phyloP scores from a whole-genome alignment of 176 grass and related monocot species.

The Oryza nivara region DNA sequence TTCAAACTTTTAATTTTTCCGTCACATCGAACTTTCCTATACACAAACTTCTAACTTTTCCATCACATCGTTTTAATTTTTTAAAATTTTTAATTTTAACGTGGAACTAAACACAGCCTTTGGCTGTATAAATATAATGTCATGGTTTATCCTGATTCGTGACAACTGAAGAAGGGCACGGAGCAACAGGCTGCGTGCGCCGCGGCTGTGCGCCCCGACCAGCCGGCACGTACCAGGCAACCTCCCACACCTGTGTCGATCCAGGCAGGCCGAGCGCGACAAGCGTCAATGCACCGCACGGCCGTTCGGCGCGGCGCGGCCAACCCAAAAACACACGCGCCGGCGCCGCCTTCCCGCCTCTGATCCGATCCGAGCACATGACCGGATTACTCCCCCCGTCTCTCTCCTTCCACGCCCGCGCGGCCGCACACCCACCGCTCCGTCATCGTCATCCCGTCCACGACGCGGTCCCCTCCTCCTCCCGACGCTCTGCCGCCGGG shows the following conservation, averaged over 20 bases:
- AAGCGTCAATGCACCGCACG: constrained; percentile 33
- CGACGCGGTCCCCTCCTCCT: not conserved
- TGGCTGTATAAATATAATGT: too few species aligned
- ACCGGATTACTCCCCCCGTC: too few species aligned
- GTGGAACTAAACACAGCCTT: too few species aligned
- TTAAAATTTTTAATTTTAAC: too few species aligned
- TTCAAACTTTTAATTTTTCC: too few species aligned
- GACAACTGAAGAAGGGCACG: not conserved
- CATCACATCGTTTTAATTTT: too few species aligned
- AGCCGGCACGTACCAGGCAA: constrained; percentile 13
- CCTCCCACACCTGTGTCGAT: not conserved
- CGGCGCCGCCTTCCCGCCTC: too few species aligned
- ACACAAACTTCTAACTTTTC: too few species aligned
- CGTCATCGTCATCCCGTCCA: not conserved
- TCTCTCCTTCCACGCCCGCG: not conserved
- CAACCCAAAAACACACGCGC: not conserved
- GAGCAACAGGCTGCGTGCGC: not conserved
- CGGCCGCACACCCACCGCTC: not conserved
- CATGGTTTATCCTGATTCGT: too few species aligned
- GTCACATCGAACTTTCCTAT: too few species aligned
- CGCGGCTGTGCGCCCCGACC: constrained; percentile 22
- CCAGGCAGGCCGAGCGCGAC: constrained; percentile 14
- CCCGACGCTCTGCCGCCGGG: not conserved
- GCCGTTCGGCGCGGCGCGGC: not conserved
- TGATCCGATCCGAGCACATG: not conserved